Base-by-base conservation (phyloP, 495 filamentous ascomycete species). In the Neurospora sp. region DNA sequence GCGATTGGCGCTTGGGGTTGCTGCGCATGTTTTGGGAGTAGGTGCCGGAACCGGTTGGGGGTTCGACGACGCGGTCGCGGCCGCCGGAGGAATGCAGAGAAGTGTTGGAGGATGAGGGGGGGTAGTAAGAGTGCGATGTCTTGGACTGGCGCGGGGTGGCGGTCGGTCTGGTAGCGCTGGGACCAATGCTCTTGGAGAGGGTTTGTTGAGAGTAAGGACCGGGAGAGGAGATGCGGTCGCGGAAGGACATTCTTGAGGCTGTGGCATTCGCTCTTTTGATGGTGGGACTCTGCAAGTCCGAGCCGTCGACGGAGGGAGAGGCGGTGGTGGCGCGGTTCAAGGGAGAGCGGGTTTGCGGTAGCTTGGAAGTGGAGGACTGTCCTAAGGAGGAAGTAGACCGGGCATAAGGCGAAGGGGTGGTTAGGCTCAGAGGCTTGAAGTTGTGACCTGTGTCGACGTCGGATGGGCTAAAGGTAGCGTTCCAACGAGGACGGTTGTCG, bases 401-500 rank as follows among this genome's bases (percentile, higher is more conserved):
- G 62, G 88, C 84, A 77, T 91, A 87, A 14, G 90, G 86, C 73
- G 87, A 88, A 10, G 90, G 88, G 2, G 89, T 91, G 14, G 89
- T 89, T 38, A 89, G 81, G 39, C 85, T 84, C 5, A 90, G 81
- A 5, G 92, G 88, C 79, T 90, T 92, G 80, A 89, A 92, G 77
- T 89, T 89, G 79, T 93, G 90, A 31, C 91, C 90, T 18, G 89
- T 88, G 39, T 91, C 85, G 31, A 90, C 84, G 72, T 92, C 89
- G 6, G 85, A 86, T 69, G 91, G 89, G 78, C 93, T 96, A 14
- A 88, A 89, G 42, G 90, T 93, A 8, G 78, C 73, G 78, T 92
- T 97, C 94, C 94, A 98, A 71, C 91, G 88, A 16, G 94, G 94
- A 46, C 91, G 89, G 76, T 88, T 87, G 72, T 88, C 75, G 16